These are phyloP conservation scores for Arthromyces matolae DNA, from an alignment of 768 basidiomycete genomes.

Conservation along the genomic window DNA sequence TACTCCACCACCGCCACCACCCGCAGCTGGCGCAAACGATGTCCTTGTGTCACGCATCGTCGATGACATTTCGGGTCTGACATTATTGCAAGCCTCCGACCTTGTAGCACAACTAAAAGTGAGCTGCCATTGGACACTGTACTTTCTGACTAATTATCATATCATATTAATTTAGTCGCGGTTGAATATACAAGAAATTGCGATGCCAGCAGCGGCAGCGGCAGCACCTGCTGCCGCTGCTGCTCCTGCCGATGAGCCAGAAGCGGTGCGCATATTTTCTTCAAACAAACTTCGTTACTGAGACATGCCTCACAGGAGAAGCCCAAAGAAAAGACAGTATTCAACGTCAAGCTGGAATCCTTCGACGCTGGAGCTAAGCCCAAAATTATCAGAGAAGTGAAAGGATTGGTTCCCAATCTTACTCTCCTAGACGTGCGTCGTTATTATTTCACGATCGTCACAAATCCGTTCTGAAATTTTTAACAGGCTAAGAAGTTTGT, in stretches of 20 bases:
- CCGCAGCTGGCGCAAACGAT: slow-evolving; percentile 41
- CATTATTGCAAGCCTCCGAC: slow-evolving; percentile 92
- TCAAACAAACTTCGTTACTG: not conserved
- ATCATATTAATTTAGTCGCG: slow-evolving; percentile 65
- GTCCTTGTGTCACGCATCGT: slow-evolving; percentile 80
- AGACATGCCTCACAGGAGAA: slow-evolving; percentile 57
- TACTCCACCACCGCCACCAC: slow-evolving; percentile 38
- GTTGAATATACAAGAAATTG: slow-evolving; percentile 96
- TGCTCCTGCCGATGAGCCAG: slow-evolving; percentile 62
- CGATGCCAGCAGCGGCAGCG: slow-evolving; percentile 76
- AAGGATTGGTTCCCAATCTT: slow-evolving; percentile 91
- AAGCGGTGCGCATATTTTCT: slow-evolving; percentile 46
- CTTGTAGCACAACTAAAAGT: slow-evolving; percentile 91
- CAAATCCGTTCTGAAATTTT: slow-evolving; percentile 6
- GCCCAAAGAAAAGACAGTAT: slow-evolving; percentile 97
- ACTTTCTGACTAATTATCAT: not conserved
- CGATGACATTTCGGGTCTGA: slow-evolving; percentile 85
- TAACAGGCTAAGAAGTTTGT: slow-evolving; percentile 97
- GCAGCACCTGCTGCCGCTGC: slow-evolving; percentile 44
- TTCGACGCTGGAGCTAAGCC: slow-evolving; percentile 91
- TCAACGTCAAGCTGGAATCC: slow-evolving; percentile 91
- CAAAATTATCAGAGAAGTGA: slow-evolving; percentile 97
- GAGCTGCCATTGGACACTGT: slow-evolving; percentile 14
- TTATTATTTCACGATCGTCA: not conserved
- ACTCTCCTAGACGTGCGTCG: slow-evolving; percentile 90